Evolutionary conservation across 2,329 filamentous ascomycete species (phyloP).

Genomic region (Neonectria sp.): DNA sequence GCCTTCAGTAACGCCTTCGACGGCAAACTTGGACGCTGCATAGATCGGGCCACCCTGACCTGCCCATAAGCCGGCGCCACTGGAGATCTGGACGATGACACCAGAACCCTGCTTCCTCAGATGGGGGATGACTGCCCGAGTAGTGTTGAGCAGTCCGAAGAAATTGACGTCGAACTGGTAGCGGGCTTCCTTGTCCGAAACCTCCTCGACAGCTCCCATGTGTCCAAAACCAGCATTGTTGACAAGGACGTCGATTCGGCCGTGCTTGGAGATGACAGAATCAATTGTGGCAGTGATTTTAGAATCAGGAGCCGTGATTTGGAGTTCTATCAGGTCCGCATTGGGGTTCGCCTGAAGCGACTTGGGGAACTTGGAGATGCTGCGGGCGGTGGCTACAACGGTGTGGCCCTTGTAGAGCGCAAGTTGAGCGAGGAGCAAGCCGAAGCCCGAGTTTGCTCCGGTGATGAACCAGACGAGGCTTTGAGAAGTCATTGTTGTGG

Average conservation of each 20-base stretch:
- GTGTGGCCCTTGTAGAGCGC: conserved; percentile 10
- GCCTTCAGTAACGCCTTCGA: conserved; percentile 57
- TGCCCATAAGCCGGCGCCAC: conserved; percentile 54
- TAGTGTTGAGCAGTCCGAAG: conserved; percentile 60
- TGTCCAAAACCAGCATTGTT: conserved; percentile 23
- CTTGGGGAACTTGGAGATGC: conserved; percentile 1
- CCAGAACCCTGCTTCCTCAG: conserved; percentile 55
- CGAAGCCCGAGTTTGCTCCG: conserved; percentile 15
- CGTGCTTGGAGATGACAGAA: conserved; percentile 26
- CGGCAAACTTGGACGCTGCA: conserved; percentile 59
- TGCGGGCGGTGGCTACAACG: conserved; percentile 8
- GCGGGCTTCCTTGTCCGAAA: conserved; percentile 21
- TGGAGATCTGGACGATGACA: conserved; percentile 58
- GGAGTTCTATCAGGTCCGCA: background rate
- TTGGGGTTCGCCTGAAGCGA: background rate
- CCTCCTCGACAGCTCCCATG: conserved; percentile 20
- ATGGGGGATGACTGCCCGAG: conserved; percentile 58
- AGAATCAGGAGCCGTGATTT: conserved; percentile 1
- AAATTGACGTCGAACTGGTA: conserved; percentile 59
- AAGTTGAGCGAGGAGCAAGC: conserved; percentile 9
- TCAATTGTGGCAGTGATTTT: background rate
- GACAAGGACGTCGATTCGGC: conserved; percentile 47
- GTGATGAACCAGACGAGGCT: conserved; percentile 15
- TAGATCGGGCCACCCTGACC: conserved; percentile 54
- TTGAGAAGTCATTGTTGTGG: conserved; percentile 2